Conservation (phyloP, 352 stramenopile genomes). For the Phytophthora pseudosyringae region DNA sequence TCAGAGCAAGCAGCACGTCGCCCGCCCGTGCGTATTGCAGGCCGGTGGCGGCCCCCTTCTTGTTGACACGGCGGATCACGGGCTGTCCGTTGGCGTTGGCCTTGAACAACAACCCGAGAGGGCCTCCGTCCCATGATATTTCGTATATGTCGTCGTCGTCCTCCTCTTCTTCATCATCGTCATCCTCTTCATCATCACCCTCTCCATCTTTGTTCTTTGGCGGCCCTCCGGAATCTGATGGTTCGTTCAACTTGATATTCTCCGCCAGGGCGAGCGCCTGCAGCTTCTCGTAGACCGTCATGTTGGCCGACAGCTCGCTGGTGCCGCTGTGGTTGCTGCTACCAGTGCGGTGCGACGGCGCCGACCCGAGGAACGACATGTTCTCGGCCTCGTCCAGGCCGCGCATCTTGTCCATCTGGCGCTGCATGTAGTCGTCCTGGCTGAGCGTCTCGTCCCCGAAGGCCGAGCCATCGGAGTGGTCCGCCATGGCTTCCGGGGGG, state of each 20-base stretch:
- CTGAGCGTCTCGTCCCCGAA: slow-evolving; percentile 62
- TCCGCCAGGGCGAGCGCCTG: slow-evolving; percentile 57
- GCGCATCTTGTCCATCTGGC: slow-evolving; percentile 61
- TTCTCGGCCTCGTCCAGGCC: slow-evolving; percentile 37
- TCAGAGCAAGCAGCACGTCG: slow-evolving; percentile 80
- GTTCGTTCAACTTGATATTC: slow-evolving; percentile 44
- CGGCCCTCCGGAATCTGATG: slow-evolving; percentile 11
- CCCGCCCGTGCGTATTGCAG: slow-evolving; percentile 69
- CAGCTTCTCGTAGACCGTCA: slow-evolving; percentile 61
- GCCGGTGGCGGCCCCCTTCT: slow-evolving; percentile 64
- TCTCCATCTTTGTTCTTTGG: slow-evolving; percentile 9
- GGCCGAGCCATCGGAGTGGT: slow-evolving; percentile 55
- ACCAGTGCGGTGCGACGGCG: slow-evolving; percentile 24
- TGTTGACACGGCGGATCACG: slow-evolving; percentile 79
- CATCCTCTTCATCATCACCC: slow-evolving; percentile 14
- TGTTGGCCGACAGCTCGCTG: slow-evolving; percentile 29
- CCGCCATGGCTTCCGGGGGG: slow-evolving; percentile 13
- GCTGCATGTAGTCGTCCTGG: slow-evolving; percentile 52
- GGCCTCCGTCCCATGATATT: slow-evolving; percentile 70
- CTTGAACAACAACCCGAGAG: slow-evolving; percentile 81
- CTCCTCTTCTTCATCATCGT: slow-evolving; percentile 59
- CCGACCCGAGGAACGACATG: slow-evolving; percentile 28
- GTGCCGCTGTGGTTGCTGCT: slow-evolving; percentile 38
- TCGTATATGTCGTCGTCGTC: slow-evolving; percentile 77
- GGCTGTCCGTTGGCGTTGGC: slow-evolving; percentile 52